These are phyloP conservation scores for Carpinus viminea DNA, from an alignment of 306 rosid genomes.

Conservation along the genomic window DNA sequence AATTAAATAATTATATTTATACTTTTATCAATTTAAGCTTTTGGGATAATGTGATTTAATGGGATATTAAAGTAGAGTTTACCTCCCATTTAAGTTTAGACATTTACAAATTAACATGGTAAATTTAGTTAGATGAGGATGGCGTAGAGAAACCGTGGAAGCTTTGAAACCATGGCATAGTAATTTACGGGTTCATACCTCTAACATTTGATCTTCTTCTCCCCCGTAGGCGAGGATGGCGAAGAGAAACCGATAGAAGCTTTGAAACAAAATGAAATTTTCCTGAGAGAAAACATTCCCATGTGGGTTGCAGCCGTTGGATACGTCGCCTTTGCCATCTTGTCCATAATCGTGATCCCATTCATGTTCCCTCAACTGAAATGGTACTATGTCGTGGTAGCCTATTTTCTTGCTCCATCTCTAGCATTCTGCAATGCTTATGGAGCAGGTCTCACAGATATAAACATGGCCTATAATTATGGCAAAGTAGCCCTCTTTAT, in stretches of 20 bases:
- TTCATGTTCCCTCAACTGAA: slow-evolving; percentile 57
- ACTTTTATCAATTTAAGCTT: too few species aligned
- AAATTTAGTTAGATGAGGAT: slow-evolving; percentile 4
- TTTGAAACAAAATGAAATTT: slow-evolving; percentile 49
- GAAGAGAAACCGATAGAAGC: slow-evolving; percentile 30
- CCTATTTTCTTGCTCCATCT: slow-evolving; percentile 72
- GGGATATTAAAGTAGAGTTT: too few species aligned
- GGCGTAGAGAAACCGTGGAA: slow-evolving; percentile 21
- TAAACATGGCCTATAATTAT: slow-evolving; percentile 95
- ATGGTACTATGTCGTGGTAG: slow-evolving; percentile 47
- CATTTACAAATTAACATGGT: too few species aligned
- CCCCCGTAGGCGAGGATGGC: slow-evolving; percentile 32
- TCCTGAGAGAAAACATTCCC: slow-evolving; percentile 69
- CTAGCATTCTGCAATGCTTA: slow-evolving; percentile 94
- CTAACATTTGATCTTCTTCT: not conserved
- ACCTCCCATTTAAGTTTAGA: too few species aligned
- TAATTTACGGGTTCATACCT: not conserved
- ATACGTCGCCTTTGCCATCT: slow-evolving; percentile 29
- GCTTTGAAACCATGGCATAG: slow-evolving; percentile 20
- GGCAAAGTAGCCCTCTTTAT: slow-evolving; percentile 83
- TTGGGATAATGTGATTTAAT: too few species aligned
- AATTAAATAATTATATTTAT: too few species aligned
- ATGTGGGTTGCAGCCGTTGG: slow-evolving; percentile 48
- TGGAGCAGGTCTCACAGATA: slow-evolving; percentile 92
- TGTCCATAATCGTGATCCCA: slow-evolving; percentile 63